These are phyloP conservation scores for Adansonia rubrostipa DNA, from an alignment of 441 rosid species.

Conservation along the genomic window DNA sequence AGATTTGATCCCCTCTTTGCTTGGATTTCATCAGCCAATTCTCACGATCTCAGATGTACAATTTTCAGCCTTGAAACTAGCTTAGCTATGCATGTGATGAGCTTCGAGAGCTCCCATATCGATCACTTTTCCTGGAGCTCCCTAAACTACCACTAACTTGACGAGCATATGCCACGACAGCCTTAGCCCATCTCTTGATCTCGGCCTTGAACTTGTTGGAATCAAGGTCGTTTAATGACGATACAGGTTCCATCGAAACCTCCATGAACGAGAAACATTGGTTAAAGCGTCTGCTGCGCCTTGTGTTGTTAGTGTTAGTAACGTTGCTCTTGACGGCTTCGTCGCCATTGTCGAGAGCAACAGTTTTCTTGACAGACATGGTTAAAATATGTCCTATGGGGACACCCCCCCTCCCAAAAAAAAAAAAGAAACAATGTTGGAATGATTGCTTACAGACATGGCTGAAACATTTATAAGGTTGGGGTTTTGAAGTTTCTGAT, in stretches of 20 bases:
- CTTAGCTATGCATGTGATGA: conserved; percentile 6
- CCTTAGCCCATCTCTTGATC: conserved; percentile 83
- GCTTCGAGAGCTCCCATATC: not conserved
- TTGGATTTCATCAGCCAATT: not conserved
- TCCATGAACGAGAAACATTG: conserved; percentile 58
- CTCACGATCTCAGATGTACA: conserved; percentile 9
- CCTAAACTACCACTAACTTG: conserved; percentile 61
- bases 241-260: conserved; percentile 46
- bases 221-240: conserved; percentile 54
- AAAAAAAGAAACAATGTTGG: too few relatives aligned
- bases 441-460: not conserved
- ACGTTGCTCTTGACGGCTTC: conserved; percentile 25
- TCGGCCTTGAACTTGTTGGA: conserved; percentile 69
- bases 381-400: not conserved
- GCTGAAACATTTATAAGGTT: not conserved
- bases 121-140: conserved; percentile 37
- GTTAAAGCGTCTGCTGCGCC: conserved; percentile 30
- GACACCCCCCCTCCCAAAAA: not conserved
- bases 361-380: conserved; percentile 29
- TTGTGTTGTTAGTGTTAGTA: conserved; percentile 4
- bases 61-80: conserved; percentile 11
- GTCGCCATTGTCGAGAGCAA: conserved; percentile 22
- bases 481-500: conserved; percentile 20
- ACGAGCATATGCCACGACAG: conserved; percentile 74
- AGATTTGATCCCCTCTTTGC: not conserved